Percentiles rank a stretch among this genome's conserved stretches.
phyloP scores from a whole-genome alignment of 2,329 filamentous ascomycete species.

The Xylariaceae sp. region DNA sequence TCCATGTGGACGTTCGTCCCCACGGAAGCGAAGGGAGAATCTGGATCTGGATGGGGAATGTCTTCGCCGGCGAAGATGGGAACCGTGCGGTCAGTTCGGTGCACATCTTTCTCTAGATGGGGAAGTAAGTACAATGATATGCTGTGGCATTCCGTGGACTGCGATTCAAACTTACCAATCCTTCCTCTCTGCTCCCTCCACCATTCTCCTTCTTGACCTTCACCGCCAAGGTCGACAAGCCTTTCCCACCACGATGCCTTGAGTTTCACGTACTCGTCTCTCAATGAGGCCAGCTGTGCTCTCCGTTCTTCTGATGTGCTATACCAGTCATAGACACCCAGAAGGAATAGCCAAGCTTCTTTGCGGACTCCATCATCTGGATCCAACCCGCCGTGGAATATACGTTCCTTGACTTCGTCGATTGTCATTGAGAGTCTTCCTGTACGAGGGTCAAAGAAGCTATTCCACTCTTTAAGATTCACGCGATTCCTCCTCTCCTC shows the following conservation, averaged over 20 bases:
- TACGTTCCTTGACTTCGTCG: constrained; percentile 95
- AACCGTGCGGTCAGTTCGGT: constrained; percentile 92
- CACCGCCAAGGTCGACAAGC: constrained; percentile 80
- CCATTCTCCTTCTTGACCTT: constrained; percentile 86
- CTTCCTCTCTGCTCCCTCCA: constrained; percentile 94
- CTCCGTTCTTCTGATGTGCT: constrained; percentile 85
- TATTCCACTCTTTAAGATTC: constrained; percentile 86
- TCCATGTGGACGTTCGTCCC: constrained; percentile 98
- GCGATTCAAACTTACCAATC: constrained; percentile 73
- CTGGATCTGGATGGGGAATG: constrained; percentile 93
- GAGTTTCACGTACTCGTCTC: constrained; percentile 92
- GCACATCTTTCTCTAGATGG: constrained; percentile 90
- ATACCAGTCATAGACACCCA: constrained; percentile 93
- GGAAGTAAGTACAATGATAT: constrained; percentile 28
- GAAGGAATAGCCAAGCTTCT: constrained; percentile 93
- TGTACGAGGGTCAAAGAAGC: constrained; percentile 79
- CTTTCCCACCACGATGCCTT: constrained; percentile 98
- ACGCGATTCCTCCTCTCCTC: constrained; percentile 80
- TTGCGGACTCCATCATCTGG: constrained; percentile 91
- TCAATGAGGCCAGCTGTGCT: constrained; percentile 80
- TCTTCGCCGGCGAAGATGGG: constrained; percentile 97
- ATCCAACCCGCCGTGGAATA: constrained; percentile 93
- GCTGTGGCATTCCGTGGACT: background rate
- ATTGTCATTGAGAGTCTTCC: constrained; percentile 80
- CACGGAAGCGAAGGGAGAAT: constrained; percentile 89